Evolutionary conservation across 2,329 filamentous ascomycete species (phyloP).

Genomic region (Teratosphaeria destructans): DNA sequence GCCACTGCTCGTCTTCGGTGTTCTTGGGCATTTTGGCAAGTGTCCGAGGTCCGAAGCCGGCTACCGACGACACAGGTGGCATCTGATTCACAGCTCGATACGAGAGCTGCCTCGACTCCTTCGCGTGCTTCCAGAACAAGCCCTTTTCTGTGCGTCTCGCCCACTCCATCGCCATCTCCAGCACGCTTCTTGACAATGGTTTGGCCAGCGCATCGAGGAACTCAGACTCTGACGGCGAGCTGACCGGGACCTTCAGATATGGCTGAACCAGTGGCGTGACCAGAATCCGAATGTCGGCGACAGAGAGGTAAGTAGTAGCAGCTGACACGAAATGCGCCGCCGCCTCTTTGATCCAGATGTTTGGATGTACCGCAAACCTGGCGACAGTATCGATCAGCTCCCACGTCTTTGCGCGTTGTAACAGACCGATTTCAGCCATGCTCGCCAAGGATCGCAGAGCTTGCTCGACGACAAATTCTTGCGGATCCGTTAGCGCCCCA

Average conservation of each 20-base stretch:
- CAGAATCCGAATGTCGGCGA: slow-evolving; percentile 75
- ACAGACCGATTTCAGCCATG: slow-evolving; percentile 76
- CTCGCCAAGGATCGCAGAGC: slow-evolving; percentile 79
- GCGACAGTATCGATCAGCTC: slow-evolving; percentile 75
- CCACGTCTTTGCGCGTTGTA: slow-evolving; percentile 77
- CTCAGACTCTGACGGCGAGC: slow-evolving; percentile 59
- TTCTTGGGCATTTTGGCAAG: slow-evolving; percentile 61
- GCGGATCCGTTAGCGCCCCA: slow-evolving; percentile 81
- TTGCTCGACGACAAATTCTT: slow-evolving; percentile 88
- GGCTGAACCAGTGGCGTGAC: slow-evolving; percentile 69
- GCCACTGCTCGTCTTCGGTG: slow-evolving; percentile 89
- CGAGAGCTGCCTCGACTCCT: slow-evolving; percentile 59
- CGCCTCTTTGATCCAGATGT: slow-evolving; percentile 88
- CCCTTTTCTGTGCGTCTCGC: slow-evolving; percentile 59
- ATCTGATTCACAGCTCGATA: slow-evolving; percentile 37
- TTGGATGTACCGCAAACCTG: slow-evolving; percentile 86
- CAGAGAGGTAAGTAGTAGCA: slow-evolving; percentile 62
- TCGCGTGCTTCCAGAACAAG: slow-evolving; percentile 74
- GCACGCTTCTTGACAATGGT: slow-evolving; percentile 66
- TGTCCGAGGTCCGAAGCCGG: slow-evolving; percentile 46
- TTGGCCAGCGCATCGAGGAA: slow-evolving; percentile 75
- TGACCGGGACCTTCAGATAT: slow-evolving; percentile 65
- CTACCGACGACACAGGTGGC: slow-evolving; percentile 46
- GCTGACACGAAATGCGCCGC: slow-evolving; percentile 73
- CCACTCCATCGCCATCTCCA: slow-evolving; percentile 82